Conservation (phyloP, 495 filamentous ascomycete genomes). For the Paragyromitra xinjiangensis region DNA sequence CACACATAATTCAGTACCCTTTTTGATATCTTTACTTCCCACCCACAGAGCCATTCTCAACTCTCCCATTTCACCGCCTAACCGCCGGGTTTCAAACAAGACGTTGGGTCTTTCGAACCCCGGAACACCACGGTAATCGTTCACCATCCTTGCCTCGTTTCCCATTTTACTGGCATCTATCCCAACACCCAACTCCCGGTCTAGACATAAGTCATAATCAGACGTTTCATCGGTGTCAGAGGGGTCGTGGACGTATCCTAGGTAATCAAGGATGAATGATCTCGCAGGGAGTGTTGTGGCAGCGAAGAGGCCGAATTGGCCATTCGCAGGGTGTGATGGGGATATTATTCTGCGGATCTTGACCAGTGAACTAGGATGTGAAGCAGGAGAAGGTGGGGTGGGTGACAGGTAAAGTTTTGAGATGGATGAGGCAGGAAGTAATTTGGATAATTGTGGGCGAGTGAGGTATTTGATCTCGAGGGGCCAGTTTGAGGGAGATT, state of each 20-base stretch:
- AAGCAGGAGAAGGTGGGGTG: conserved; percentile 58
- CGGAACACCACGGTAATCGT: conserved; percentile 75
- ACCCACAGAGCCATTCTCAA: conserved; percentile 61
- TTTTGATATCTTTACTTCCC: conserved; percentile 64
- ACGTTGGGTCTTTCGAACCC: conserved; percentile 57
- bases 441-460: conserved; percentile 63
- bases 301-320: conserved; percentile 74
- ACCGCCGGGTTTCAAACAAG: conserved; percentile 47
- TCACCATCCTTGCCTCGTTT: conserved; percentile 77
- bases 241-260: conserved; percentile 68
- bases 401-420: conserved; percentile 54
- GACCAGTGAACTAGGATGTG: conserved; percentile 63
- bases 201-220: conserved; percentile 74
- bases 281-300: conserved; percentile 66
- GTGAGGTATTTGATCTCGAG: conserved; percentile 64
- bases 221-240: conserved; percentile 60
- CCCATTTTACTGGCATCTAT: conserved; percentile 70
- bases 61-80: conserved; percentile 60
- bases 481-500: conserved; percentile 66
- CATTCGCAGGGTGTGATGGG: conserved; percentile 68
- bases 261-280: conserved; percentile 70
- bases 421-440: conserved; percentile 59
- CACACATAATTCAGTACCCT: conserved; percentile 70
- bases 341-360: conserved; percentile 66
- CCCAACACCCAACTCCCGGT: conserved; percentile 66